Evolutionary conservation across 2,329 filamentous ascomycete species (phyloP), one percentile per base, ranked within the genome.

Genomic region (Diaporthe sp.): DNA sequence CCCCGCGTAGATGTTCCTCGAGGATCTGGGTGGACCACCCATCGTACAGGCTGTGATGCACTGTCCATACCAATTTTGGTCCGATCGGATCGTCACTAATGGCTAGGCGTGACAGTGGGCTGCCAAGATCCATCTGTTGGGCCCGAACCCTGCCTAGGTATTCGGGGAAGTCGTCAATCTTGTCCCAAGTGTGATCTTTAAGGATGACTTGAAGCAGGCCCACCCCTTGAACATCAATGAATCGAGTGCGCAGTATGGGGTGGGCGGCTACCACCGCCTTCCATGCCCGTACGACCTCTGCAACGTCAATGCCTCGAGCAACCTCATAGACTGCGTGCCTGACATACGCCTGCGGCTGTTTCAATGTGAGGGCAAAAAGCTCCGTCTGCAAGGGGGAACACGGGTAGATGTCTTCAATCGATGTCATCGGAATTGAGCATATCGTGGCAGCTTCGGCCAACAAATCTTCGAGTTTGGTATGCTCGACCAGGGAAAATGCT

Each of bases 21-120:
- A 89, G 79, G 6, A 89, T 78, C 5, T 86, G 86, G 85, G 89
- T 87, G 0, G 85, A 86, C 88, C 88, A 90, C 35, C 88, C 89
- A 70, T 91, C 89, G 73, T 91, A 91, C 0, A 90, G 78, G 7
- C 85, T 87, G 76, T 91, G 89, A 76, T 91, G 88, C 81, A 89
- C 86, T 0, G 87, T 89, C 58, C 58, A 61, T n/a, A 61, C 35
- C 8, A 61, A 13, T 22, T 47, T 47, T 22, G 44, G 44, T 12
- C 12, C 44, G 22, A 22, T 47, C 22, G 10, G 10, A 22, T 47
- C 44, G 22, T 47, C 12, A 22, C 10, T 47, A 22, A 47, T 22
- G 44, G 44, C 44, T 47, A 47, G 44, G 10, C 22, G 44, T 22
- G 44, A 47, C 44, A 47, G 22, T 47, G 44, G 44, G 44, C 44